Conservation (phyloP, 2,329 filamentous ascomycete species). For the Xylaria sp. region DNA sequence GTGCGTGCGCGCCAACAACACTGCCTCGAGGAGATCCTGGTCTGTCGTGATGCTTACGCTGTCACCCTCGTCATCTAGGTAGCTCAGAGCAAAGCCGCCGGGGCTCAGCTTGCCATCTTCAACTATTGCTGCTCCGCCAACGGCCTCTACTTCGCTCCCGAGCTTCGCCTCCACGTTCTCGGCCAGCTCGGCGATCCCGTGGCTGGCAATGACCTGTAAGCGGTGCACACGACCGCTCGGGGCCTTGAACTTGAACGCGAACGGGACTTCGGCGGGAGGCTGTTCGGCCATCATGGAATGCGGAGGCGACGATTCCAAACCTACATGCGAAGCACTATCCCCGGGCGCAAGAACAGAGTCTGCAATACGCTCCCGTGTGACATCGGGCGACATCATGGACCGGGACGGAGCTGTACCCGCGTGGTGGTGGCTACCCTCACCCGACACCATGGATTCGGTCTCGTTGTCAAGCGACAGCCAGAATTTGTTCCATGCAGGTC, state of each 20-base stretch:
- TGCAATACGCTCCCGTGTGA: slow-evolving; percentile 65
- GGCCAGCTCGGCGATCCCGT: slow-evolving; percentile 81
- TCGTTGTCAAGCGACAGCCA: slow-evolving; percentile 96
- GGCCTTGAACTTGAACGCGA: slow-evolving; percentile 99
- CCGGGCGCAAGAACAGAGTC: slow-evolving; percentile 91
- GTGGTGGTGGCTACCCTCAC: slow-evolving; percentile 77
- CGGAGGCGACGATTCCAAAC: slow-evolving; percentile 76
- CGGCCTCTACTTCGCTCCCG: slow-evolving; percentile 76
- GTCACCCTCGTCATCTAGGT: slow-evolving; percentile 95
- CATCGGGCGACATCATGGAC: slow-evolving; percentile 81
- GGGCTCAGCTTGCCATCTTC: slow-evolving; percentile 78
- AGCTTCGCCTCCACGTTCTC: slow-evolving; percentile 80
- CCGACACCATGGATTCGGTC: slow-evolving; percentile 94
- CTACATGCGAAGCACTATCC: slow-evolving; percentile 92
- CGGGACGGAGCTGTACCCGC: slow-evolving; percentile 67
- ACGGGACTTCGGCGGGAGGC: slow-evolving; percentile 71
- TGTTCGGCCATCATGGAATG: slow-evolving; percentile 64
- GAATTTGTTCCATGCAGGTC: slow-evolving; percentile 99
- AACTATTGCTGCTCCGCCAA: slow-evolving; percentile 78
- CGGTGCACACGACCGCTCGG: slow-evolving; percentile 93
- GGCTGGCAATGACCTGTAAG: slow-evolving; percentile 78
- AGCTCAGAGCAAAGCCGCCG: slow-evolving; percentile 88
- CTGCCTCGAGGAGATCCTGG: slow-evolving; percentile 87
- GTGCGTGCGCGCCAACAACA: slow-evolving; percentile 76
- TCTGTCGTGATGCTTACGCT: slow-evolving; percentile 96